A percentile compares a stretch with the other conserved stretches of the same genome.
Conservation (phyloP, 768 basidiomycete species). For the Naganishia onofrii region DNA sequence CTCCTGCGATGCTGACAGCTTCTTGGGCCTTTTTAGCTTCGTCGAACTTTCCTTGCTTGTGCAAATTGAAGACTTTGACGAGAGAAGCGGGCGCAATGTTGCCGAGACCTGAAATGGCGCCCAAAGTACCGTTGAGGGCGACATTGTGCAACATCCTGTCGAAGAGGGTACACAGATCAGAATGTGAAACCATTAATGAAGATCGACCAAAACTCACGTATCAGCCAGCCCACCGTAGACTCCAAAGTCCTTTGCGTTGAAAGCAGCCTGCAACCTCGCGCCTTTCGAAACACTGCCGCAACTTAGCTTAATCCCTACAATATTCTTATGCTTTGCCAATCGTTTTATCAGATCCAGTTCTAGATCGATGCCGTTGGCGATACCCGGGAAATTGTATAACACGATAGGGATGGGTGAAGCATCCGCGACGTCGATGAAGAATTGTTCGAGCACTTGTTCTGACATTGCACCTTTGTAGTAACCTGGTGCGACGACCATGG, state of each 20-base stretch:
- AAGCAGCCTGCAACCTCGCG: conserved; percentile 38
- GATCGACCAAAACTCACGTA: conserved; percentile 1
- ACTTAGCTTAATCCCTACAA: conserved; percentile 53
- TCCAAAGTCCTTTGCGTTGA: conserved; percentile 28
- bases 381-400: conserved; percentile 51
- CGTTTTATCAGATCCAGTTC: conserved; percentile 46
- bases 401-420: conserved; percentile 48
- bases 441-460: conserved; percentile 40
- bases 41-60: conserved; percentile 30
- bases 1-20: conserved; percentile 33
- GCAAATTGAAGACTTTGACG: conserved; percentile 34
- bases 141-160: conserved; percentile 31
- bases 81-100: conserved; percentile 39
- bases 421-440: conserved; percentile 48
- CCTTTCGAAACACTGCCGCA: conserved; percentile 52
- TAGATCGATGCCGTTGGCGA: conserved; percentile 51
- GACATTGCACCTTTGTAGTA: conserved; percentile 45
- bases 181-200: neutral
- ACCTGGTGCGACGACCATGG: conserved; percentile 33
- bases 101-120: conserved; percentile 39
- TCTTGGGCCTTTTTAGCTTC: conserved; percentile 35
- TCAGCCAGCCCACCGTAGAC: conserved; percentile 34
- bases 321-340: conserved; percentile 51
- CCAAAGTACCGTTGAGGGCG: conserved; percentile 24
- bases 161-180: neutral